These are phyloP conservation scores for Taxillus chinensis DNA, from an alignment of 164 flowering plant species.

Conservation along the genomic window DNA sequence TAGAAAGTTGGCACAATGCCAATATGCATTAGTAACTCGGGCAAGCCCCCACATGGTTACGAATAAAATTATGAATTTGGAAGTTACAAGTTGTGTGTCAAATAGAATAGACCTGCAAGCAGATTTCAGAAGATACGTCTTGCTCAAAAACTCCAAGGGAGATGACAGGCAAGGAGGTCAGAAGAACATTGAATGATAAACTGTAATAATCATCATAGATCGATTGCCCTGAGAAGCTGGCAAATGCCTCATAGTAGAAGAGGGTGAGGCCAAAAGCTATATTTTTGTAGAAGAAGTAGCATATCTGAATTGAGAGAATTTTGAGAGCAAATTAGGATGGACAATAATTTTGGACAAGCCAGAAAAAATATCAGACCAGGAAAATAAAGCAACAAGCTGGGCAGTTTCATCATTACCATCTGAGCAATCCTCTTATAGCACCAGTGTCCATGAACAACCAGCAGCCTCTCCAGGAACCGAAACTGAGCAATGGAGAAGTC, in stretches of 20 bases:
- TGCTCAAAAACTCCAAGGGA: constrained; percentile 58
- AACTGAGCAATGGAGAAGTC: constrained; percentile 58
- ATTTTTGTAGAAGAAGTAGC: constrained; percentile 58
- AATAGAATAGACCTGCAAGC: constrained; percentile 34
- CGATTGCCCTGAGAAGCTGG: constrained; percentile 38
- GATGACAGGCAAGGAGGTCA: constrained; percentile 59
- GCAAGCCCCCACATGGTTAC: too few species aligned
- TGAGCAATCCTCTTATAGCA: constrained; percentile 56
- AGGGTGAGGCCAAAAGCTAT: constrained; percentile 55
- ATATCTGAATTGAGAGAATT: constrained; percentile 25
- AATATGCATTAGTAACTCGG: not conserved
- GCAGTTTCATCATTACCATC: constrained; percentile 25
- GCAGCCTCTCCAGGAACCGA: constrained; percentile 41
- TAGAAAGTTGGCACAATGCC: too few species aligned
- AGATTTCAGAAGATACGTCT: constrained; percentile 54
- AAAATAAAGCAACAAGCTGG: not conserved
- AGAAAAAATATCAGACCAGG: not conserved
- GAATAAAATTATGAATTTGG: not conserved
- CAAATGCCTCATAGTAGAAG: constrained; percentile 41
- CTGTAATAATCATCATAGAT: constrained; percentile 56
- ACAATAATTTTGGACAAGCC: not conserved
- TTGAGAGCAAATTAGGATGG: not conserved
- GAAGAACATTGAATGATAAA: constrained; percentile 44
- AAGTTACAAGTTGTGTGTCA: not conserved
- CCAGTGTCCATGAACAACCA: constrained; percentile 70